Evolutionary conservation across 2,329 filamentous ascomycete species (phyloP), one percentile per base, ranked within the genome.

Genomic region (Pyrenochaeta sp.): DNA sequence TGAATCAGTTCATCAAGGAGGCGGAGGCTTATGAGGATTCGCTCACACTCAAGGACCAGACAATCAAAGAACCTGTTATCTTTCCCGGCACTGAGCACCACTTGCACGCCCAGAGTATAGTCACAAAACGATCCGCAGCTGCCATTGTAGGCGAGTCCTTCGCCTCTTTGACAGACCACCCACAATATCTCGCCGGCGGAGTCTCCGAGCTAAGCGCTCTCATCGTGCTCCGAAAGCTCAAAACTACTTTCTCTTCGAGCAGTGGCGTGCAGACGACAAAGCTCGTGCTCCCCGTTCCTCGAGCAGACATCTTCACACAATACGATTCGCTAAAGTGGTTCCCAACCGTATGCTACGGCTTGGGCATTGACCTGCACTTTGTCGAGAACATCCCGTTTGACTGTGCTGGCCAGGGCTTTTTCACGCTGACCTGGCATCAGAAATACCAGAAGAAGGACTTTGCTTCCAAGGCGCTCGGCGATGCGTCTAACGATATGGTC

Each of bases 361-460:
- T 68, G 7, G 63, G 61, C 20, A 63, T 68, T 21, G 42, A 54
- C 4, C 31, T 68, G 4, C 49, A 54, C 14, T 36, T 60, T 27
- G 44, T 64, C 29, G 49, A 54, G 5, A 60, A 56, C 17, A 30
- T 30, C 1, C 33, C 39, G 1, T 18, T 49, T 9, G 20, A 49
- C 12, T 37, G 46, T 9, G 21, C 33, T 10, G 4, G 2, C 0
- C 5, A 37, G 5, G 36, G 23, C 11, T 35, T 18, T 1, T 49
- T 64, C 3, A 12, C 21, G 0, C 17, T 64, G 2, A 45, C 44
- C n/a, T 67, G 64, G 64, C 30, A 42, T n/a, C 64, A 64, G 41
- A 55, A 54, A 17, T 58, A 41, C 30, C 63, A 66, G 54, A 61
- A 61, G 53, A 64, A 55, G 29, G 54, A 45, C n/a, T 56, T 53